Percentiles rank a stretch among this genome's conserved stretches.
Conservation (phyloP, 2,329 filamentous ascomycete species). For the Chaetomium strumarium region DNA sequence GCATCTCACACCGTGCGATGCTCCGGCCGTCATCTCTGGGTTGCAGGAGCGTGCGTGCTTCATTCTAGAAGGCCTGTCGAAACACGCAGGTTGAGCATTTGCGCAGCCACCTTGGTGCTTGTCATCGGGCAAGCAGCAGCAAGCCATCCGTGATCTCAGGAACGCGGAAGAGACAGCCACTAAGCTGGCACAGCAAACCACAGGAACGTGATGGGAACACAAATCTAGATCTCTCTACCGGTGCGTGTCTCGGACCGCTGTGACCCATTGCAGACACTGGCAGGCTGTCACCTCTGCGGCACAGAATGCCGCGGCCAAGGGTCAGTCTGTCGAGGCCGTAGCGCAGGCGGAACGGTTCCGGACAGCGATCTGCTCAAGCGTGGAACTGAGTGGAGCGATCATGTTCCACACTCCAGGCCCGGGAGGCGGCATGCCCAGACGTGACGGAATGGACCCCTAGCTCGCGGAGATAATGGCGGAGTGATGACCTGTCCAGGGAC, state of each 20-base stretch:
- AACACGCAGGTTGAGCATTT: slow-evolving; percentile 19
- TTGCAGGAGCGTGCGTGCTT: slow-evolving; percentile 19
- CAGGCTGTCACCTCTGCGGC: not conserved
- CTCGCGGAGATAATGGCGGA: slow-evolving; percentile 18
- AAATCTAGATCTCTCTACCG: not conserved
- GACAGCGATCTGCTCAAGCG: slow-evolving; percentile 11
- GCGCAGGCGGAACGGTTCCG: slow-evolving; percentile 3
- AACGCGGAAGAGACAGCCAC: not conserved
- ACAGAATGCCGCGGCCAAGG: not conserved
- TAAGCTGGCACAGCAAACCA: slow-evolving; percentile 4
- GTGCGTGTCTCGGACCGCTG: not conserved
- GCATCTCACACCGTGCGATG: slow-evolving; percentile 20
- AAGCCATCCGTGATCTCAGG: not conserved
- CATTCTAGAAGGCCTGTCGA: slow-evolving; percentile 26
- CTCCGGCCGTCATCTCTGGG: slow-evolving; percentile 10
- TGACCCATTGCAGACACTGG: too few relatives aligned
- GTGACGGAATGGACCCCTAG: slow-evolving; percentile 12
- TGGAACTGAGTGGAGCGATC: slow-evolving; percentile 16
- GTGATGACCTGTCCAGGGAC: slow-evolving; percentile 15
- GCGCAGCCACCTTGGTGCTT: slow-evolving; percentile 9
- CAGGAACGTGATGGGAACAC: slow-evolving; percentile 6
- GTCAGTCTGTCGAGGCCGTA: slow-evolving; percentile 4
- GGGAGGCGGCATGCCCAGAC: slow-evolving; percentile 14
- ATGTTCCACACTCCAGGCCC: slow-evolving; percentile 18
- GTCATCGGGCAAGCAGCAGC: slow-evolving; percentile 12